Evolutionary conservation across 2,329 filamentous ascomycete genomes (phyloP), one percentile per base, ranked within the genome.

Genomic region (Fusarium euwallaceae): DNA sequence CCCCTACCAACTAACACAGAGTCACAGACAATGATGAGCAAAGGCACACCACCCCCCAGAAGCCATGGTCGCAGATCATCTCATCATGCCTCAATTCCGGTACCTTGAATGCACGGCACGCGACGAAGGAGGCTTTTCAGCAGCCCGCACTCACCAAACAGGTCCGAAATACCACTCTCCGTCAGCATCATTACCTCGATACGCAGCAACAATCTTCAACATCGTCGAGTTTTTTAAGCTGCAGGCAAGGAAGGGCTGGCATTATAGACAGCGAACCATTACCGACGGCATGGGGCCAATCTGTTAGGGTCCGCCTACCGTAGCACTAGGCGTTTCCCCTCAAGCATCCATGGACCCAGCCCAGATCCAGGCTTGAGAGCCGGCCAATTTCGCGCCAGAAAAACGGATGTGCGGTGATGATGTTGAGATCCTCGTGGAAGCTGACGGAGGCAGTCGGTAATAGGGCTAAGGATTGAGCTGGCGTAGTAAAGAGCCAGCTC

Each of bases 401-500:
- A 72, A 62, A 69, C 37, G 64, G 65, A 72, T 77, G 77, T 71
- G 77, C 63, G 70, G 65, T 74, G 71, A 74, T 75, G 71, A 68
- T 73, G 69, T 77, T 63, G 64, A 75, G 68, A 76, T 75, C 64
- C 67, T 77, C 69, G 67, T 75, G 74, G 62, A 74, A 74, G 76
- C 74, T 79, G 76, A 76, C 69, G 73, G 70, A 69, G 70, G 70
- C 72, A 77, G 65, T 76, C 71, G 74, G 76, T 66, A 78, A 73
- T 79, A 79, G 77, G 77, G 77, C 77, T 79, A 79, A 78, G 61
- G 71, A 72, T 75, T 78, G 70, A 77, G 72, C 72, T 76, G 77
- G 76, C 73, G 71, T 75, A 71, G 64, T 55, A 48, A 62, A 73
- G 58, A 55, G 45, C 59, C 61, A 76, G 72, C 77, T 78, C 77